Conservation (phyloP, 208 protist genomes). For the Chromosphaera perkinsii region DNA sequence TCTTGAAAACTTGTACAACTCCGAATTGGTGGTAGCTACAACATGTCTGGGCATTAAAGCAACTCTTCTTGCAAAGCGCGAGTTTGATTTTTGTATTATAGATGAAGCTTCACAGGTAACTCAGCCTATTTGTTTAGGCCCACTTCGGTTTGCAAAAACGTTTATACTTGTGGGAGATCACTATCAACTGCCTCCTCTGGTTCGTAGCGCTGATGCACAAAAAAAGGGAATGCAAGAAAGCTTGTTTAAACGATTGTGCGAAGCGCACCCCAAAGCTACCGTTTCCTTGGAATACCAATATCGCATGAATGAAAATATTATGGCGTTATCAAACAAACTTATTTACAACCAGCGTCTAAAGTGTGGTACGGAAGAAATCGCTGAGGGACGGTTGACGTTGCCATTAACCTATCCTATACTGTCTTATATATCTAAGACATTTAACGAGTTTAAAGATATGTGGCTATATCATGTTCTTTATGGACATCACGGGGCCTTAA, state of each 20-base stretch:
- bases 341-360: slow-evolving; percentile 52
- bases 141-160: slow-evolving; percentile 29
- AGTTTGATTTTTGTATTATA: slow-evolving; percentile 68
- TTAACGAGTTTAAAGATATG: no score
- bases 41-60: slow-evolving; percentile 55
- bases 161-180: slow-evolving; percentile 51
- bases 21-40: slow-evolving; percentile 40
- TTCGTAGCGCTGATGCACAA: slow-evolving; percentile 43
- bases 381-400: neutral
- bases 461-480: no score
- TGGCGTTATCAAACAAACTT: slow-evolving; percentile 57
- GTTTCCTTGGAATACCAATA: slow-evolving; percentile 57
- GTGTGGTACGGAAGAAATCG: slow-evolving; percentile 33
- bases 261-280: slow-evolving; percentile 47
- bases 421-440: no score
- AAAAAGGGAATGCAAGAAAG: slow-evolving; percentile 44
- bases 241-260: slow-evolving; percentile 55
- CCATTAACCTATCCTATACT: neutral
- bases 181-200: slow-evolving; percentile 57
- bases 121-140: slow-evolving; percentile 46
- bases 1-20: slow-evolving; percentile 12
- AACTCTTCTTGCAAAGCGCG: slow-evolving; percentile 38
- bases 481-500: no score
- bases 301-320: slow-evolving; percentile 63
- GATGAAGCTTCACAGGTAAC: slow-evolving; percentile 65